Evolutionary conservation across 1,284 basidiomycete genomes (phyloP), one percentile per base, ranked within the genome.

Genomic region (Rhodotorula sp.): DNA sequence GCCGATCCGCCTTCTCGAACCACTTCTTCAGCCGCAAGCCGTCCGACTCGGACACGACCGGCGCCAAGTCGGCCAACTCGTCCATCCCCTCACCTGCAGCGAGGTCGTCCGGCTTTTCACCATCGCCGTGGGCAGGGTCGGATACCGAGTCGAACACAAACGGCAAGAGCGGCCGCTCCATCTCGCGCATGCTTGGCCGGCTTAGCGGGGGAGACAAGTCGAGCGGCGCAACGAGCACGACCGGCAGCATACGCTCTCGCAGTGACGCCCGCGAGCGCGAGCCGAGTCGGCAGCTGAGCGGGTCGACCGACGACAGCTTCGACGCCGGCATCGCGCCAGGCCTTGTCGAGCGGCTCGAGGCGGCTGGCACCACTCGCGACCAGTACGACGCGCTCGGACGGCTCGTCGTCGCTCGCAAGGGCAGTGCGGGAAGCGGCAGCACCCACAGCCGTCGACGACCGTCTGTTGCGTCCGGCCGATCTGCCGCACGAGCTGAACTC

Each of bases 331-430:
- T 54, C 29, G 52, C 62, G 7, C 60, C 47, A 0, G 49, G 34
- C 0, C 39, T 73, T 19, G 47, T 67, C 17, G 73, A 72, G 24
- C 70, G 67, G 24, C 62, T 68, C 59, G 72, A 69, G 24, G 60
- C 63, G 22, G 36, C 52, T 17, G 59, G 52, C 13, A 55, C 64
- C 20, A 62, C n/a, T 10, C 60, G 68, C 5, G 64, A 59, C 7
- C 59, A 69, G 24, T 73, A 59, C 61, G 71, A 73, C 56, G 52
- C 72, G 11, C 62, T 73, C 44, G 72, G 72, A 0, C 55, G 73
- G 20, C 58, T 62, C 60, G 60, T 71, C 46, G 44, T 47, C 46
- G 53, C 29, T 22, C 58, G 51, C 22, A 55, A 44, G 36, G 53
- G 34, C 27, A 39, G 58, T 44, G 54, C 51, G 8, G 39, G 19